Percentiles rank a stretch among this genome's conserved stretches.
Conservation (phyloP, 148 eudicot genomes). For the Limonium bicolor region DNA sequence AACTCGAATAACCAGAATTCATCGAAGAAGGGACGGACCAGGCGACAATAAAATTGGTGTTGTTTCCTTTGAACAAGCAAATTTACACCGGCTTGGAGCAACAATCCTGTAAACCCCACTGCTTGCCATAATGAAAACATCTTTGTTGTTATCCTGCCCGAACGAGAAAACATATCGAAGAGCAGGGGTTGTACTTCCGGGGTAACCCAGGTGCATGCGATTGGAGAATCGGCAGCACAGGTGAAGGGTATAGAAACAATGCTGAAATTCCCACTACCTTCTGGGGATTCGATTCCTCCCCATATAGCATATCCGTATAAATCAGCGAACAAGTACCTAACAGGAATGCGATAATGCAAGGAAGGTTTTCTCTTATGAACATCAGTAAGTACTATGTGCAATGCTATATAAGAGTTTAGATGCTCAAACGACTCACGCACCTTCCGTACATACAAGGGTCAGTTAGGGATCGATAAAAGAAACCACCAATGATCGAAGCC, state of each 20-base stretch:
- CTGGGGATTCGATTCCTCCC: conserved; percentile 62
- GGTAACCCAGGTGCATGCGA: conserved; percentile 27
- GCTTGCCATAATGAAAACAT: conserved; percentile 44
- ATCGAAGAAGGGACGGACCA: not conserved
- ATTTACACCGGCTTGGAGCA: conserved; percentile 57
- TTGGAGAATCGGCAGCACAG: conserved; percentile 66
- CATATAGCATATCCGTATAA: conserved; percentile 48
- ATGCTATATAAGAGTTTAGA: too few species aligned
- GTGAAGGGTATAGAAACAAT: conserved; percentile 21
- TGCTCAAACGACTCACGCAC: too few species aligned
- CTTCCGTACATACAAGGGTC: conserved; percentile 86
- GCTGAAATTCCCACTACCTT: conserved; percentile 56
- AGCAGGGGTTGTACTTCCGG: conserved; percentile 39
- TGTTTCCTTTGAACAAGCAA: conserved; percentile 48
- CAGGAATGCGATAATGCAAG: too few species aligned
- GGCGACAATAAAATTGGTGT: not conserved
- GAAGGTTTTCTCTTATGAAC: too few species aligned
- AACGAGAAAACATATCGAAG: conserved; percentile 64
- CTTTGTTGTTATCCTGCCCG: conserved; percentile 61
- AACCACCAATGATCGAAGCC: conserved; percentile 81
- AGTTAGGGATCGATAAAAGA: conserved; percentile 51
- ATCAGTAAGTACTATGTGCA: too few species aligned
- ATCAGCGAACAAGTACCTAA: conserved; percentile 77
- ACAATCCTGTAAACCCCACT: conserved; percentile 68
- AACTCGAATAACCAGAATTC: not conserved